Base-by-base conservation (phyloP, 164 flowering plant genomes). In the Vitis rotundifolia region DNA sequence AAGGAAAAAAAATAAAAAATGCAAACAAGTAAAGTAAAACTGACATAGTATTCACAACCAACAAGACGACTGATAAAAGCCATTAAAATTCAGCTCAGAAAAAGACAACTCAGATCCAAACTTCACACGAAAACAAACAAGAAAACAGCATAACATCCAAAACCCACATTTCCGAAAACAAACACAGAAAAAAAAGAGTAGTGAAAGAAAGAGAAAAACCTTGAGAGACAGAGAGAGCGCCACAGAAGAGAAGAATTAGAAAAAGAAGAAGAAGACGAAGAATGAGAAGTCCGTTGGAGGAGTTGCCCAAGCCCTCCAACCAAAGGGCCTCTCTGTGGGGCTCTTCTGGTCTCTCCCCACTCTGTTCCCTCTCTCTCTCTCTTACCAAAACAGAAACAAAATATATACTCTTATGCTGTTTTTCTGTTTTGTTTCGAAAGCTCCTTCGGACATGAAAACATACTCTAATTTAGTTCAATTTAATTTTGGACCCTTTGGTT, bases 271-370 rank as follows among this genome's bases (percentile, higher is more conserved):
- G 26, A 22, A 28, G 37, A 14, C 57, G 48, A 8, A 19, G 62
- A 12, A 44, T 67, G 71, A 66, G 78, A 61, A 63, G 71, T 51
- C 76, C 77, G 75, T 68, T 73, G 72, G 80, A 73, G 75, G 73
- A 74, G 75, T 19, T 57, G 18, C 49, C 49, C 26, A 22, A 22
- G 26, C 62, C 19, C 71, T 56, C 26, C 52, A 18, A 50, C 61
- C 16, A 50, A 49, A 59, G 53, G 29, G 65, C 44, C 52, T 51
- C n/a, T 59, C 52, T 12, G 68, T 59, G 79, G 66, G 74, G 51
- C 62, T 48, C 64, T 60, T 2, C 22, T 18, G 47, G 53, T 54
- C 67, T 66, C 66, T 61, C 61, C 47, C 12, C 49, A 10, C 69
- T 49, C 49, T 54, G 56, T 53, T n/a, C 63, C 11, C 26, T 22